Base-by-base conservation (phyloP, 2,329 filamentous ascomycete genomes). In the Xylaria sp. region DNA sequence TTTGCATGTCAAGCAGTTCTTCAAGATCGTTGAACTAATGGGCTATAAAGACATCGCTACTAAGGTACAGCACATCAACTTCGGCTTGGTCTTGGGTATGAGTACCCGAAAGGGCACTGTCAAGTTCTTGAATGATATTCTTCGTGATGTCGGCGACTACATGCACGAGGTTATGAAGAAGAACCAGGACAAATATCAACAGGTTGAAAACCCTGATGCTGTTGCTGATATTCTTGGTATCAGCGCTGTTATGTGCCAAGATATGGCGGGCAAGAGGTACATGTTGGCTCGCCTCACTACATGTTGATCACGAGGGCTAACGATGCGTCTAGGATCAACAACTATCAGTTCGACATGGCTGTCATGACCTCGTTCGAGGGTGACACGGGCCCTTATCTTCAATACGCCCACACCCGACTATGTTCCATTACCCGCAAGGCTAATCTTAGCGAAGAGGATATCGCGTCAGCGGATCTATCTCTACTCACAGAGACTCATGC, bases 131-230 rank as follows among this genome's bases (percentile, higher is more conserved):
- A 85, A 78, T 74, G 90, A 92, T 73, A 93, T 94, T 73, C 84
- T 94, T 65, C 85, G 87, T 46, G 92, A 94, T 74, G 93, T 97
- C 8, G 90, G 89, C 75, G 95, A 97, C 63, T 93, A 94, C 82
- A 99, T 99, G 96, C 95, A 98, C 84, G 93, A 97, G 69, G 93
- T 97, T 60, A 99, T 99, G 96, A 89, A 84, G 81, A 91, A 91
- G 83, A 98, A 98, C 80, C 86, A 92, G 75, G 85, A 87, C 77
- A 99, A 99, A 85, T 99, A 98, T 81, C 83, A 89, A 65, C 94
- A 97, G 81, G 91, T 99, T 23, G 92, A 91, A 76, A 85, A 98
- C 79, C 95, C 95, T 0, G 90, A 89, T 63, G 87, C 88, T 63
- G 92, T 90, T 10, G 94, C 96, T 69, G 96, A 98, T 82, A 93